Base-by-base conservation (phyloP, 202 grass and related monocot genomes). In the Zizania palustris region DNA sequence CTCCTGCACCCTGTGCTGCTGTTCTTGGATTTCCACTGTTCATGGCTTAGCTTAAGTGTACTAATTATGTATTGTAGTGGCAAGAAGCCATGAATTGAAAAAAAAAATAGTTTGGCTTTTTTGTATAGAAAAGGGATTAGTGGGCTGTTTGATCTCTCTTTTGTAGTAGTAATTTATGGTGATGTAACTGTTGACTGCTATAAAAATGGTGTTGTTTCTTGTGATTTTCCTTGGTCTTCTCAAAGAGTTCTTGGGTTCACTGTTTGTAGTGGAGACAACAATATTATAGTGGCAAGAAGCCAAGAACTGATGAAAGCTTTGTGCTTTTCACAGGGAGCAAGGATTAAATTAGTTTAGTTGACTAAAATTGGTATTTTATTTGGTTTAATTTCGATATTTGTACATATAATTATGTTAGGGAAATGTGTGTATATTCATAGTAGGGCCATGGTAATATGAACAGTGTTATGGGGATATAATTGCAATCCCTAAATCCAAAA, bases 121-220 rank as follows among this genome's bases (percentile, higher is more conserved):
- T 45, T 74, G 61, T 82, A 69, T 10, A 83, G 63, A 50, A 19
- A 34, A 68, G 53, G 43, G 34, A 68, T 83, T 45, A 68, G 6
- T 9, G 33, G 42, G 41, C 6, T 69, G 54, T 28, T 35, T 71
- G 71, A 48, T 82, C 50, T 82, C 62, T 68, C 63, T 50, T 36
- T 60, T 50, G 63, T 60, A 42, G 59, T 86, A 50, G 59, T 86
- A 67, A 82, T 67, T 57, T 66, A 36, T 16, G 34, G 20, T 72
- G 36, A 36, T 82, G 61, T 11, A 73, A 72, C 34, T 74, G 75
- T 67, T 63, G n/a, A n/a, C 5, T 42, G 28, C 20, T 35, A 34
- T 9, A 82, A 65, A 67, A 46, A 15, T 82, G 37, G 4, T 64
- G 12, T 71, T 43, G 12, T 36, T 73, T 15, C 37, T 73, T 11